phyloP scores from a whole-genome alignment of 495 filamentous ascomycete species.

The Xylaria flabelliformis region DNA sequence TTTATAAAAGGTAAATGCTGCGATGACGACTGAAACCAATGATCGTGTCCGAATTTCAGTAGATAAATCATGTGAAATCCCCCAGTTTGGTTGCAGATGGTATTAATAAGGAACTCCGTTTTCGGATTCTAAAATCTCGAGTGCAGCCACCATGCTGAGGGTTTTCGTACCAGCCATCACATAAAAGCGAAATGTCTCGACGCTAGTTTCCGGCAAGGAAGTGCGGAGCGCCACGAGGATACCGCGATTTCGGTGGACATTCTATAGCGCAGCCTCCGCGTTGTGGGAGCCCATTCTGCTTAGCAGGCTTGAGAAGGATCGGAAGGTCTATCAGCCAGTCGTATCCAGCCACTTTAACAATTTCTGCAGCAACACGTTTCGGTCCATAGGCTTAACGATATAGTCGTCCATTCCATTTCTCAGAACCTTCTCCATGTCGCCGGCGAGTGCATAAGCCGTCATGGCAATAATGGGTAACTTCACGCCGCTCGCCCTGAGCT shows the following conservation, averaged over 20 bases:
- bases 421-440: constrained; percentile 63
- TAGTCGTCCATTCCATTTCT: constrained; percentile 69
- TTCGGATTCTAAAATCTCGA: not conserved
- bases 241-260: not conserved
- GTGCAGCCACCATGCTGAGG: not conserved
- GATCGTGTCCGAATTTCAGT: not conserved
- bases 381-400: constrained; percentile 66
- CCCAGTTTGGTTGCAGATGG: not conserved
- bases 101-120: not conserved
- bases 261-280: not conserved
- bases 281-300: not conserved
- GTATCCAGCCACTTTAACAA: constrained; percentile 53
- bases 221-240: not conserved
- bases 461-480: constrained; percentile 67
- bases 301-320: not conserved
- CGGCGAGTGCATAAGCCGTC: constrained; percentile 68
- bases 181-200: not conserved
- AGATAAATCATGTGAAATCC: not conserved
- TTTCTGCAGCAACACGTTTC: constrained; percentile 44
- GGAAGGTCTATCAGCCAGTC: not conserved
- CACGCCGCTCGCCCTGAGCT: constrained; percentile 46
- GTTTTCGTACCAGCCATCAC: not conserved
- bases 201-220: not conserved
- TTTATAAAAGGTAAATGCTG: not conserved
- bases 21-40: not conserved